Evolutionary conservation across 1,139 yeast species (phyloP), one percentile per base, ranked within the genome.

Genomic region (Hyphopichia fennica): DNA sequence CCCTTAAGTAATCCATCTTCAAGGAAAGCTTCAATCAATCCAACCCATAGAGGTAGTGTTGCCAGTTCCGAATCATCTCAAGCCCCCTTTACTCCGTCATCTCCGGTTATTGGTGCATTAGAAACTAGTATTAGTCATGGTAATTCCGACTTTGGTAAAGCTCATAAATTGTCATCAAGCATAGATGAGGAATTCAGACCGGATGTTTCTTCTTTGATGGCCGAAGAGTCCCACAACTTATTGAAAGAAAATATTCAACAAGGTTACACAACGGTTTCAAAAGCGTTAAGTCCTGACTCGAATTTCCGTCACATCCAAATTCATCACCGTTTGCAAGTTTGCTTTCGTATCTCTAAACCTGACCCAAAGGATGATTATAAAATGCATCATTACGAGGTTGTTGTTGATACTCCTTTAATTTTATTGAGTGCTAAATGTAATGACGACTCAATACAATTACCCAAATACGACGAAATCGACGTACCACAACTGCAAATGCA

Each of bases 331-430:
- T 67, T 90, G 39, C 95, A 88, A 54, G 79, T 89, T 4, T 82
- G 89, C 53, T 76, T 90, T 51, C 69, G 96, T 44, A 84, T 90
- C 29, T 84, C 95, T 25, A 84, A 82, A 52, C 77, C 76, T 0
- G 83, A 80, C 46, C 77, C 81, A 6, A 72, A 72, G 10, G 82
- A 81, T 45, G 63, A 70, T 40, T 70, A 67, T 38, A 81, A 79
- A 51, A 68, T 86, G 67, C 91, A 88, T 54, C 95, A 88, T 60
- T 90, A 84, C 57, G 96, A 90, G 54, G 96, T 90, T 37, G 83
- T 89, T 40, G 86, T 90, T 36, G 96, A 89, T 58, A 87, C 96
- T 0, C 96, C 96, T 0, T 73, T 90, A 41, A 74, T 77, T 25
- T 69, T 90, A 41, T 72, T 88, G 37, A 84, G 95, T 41, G 79